Evolutionary conservation across 2,329 filamentous ascomycete species (phyloP).

Genomic region (Lachnellula suecica): DNA sequence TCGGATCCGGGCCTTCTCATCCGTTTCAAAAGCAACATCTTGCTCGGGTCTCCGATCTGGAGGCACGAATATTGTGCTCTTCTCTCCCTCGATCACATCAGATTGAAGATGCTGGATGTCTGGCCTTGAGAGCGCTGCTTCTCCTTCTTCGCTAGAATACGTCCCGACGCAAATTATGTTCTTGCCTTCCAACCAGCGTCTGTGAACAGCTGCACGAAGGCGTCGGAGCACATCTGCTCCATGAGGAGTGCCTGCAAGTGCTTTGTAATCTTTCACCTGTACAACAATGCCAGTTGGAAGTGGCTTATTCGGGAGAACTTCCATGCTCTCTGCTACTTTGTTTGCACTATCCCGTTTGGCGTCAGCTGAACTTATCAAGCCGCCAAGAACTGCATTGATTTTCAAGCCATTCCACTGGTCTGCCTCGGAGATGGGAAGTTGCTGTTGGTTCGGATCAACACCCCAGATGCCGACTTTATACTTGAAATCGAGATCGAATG

Average conservation of each 20-base stretch:
- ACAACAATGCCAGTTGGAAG: constrained; percentile 58
- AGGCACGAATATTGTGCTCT: constrained; percentile 53
- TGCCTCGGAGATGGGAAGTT: constrained; percentile 6
- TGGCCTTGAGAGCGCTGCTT: constrained; percentile 39
- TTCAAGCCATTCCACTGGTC: constrained; percentile 64
- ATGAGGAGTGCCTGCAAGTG: constrained; percentile 68
- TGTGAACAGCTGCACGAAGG: constrained; percentile 70
- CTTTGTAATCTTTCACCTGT: constrained; percentile 78
- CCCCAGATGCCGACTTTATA: not conserved
- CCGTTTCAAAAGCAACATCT: constrained; percentile 43
- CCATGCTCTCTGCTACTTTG: constrained; percentile 26
- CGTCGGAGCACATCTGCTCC: constrained; percentile 69
- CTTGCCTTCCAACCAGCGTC: constrained; percentile 68
- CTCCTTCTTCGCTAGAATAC: constrained; percentile 54
- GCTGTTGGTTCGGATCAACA: not conserved
- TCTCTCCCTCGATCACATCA: constrained; percentile 44
- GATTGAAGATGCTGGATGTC: constrained; percentile 42
- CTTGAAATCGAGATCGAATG: not conserved
- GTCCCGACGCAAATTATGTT: constrained; percentile 80
- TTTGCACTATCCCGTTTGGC: constrained; percentile 23
- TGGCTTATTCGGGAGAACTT: constrained; percentile 11
- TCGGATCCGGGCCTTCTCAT: constrained; percentile 46
- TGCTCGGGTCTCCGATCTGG: constrained; percentile 41
- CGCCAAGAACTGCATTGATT: constrained; percentile 55
- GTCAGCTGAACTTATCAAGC: constrained; percentile 51